Percentiles rank a stretch among this genome's conserved stretches.
These are phyloP conservation scores for Debaryomyces psychrophilus DNA, from an alignment of 1,139 yeast species.

Conservation along the genomic window DNA sequence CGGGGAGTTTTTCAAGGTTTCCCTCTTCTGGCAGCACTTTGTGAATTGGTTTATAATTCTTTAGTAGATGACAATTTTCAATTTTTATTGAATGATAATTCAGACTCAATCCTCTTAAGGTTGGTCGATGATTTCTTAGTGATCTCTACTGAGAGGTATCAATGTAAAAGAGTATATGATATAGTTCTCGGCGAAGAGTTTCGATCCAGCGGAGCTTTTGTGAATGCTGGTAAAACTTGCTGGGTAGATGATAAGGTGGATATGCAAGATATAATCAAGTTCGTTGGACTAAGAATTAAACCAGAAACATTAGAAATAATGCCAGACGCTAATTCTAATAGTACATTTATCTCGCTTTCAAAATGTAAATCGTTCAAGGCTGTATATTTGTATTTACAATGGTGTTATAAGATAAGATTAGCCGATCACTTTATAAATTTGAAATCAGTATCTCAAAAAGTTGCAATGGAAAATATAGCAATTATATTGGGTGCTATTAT, in stretches of 20 bases:
- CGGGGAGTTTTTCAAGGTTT: conserved; percentile 89
- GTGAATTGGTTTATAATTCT: conserved; percentile 73
- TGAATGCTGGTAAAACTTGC: conserved; percentile 60
- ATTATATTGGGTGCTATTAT: conserved; percentile 16
- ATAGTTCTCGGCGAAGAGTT: conserved; percentile 39
- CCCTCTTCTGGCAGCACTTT: conserved; percentile 71
- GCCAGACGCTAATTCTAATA: conserved; percentile 15
- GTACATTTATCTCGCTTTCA: conserved; percentile 16
- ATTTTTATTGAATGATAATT: conserved; percentile 24
- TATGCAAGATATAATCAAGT: conserved; percentile 19
- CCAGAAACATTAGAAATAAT: conserved; percentile 16
- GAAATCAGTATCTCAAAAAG: conserved; percentile 12
- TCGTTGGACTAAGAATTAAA: conserved; percentile 35
- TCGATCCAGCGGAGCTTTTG: conserved; percentile 58
- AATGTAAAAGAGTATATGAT: conserved; percentile 23
- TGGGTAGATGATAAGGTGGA: conserved; percentile 15
- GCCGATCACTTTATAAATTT: conserved; percentile 17
- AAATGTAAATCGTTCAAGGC: conserved; percentile 21
- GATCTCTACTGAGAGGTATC: conserved; percentile 46
- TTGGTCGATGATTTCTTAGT: conserved; percentile 87
- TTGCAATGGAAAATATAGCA: conserved; percentile 17
- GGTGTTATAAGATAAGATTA: conserved; percentile 23
- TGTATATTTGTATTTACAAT: conserved; percentile 16
- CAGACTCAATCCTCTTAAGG: conserved; percentile 53
- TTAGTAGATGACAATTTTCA: conserved; percentile 52